Conservation (phyloP, 176 grass and related monocot species). For the Chrysopogon serrulatus region DNA sequence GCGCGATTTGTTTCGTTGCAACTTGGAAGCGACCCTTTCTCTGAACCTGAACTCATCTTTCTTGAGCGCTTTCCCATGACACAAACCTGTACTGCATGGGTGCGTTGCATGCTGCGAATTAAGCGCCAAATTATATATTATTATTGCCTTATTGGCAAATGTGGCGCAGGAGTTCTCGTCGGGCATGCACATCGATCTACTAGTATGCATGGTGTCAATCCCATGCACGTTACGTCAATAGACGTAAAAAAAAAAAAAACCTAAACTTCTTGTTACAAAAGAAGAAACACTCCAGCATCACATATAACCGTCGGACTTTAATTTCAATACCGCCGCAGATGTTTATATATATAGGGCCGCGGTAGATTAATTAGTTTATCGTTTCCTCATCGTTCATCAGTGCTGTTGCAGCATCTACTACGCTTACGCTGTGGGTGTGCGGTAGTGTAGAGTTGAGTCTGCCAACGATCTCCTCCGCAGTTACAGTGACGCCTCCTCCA, state of each 20-base stretch:
- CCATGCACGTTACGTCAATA: not conserved
- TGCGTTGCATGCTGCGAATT: no score
- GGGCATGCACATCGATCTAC: not conserved
- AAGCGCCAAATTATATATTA: no score
- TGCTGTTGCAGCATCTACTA: not conserved
- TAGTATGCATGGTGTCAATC: not conserved
- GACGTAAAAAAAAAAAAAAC: no score
- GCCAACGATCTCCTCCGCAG: slow-evolving; percentile 31
- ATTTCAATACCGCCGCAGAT: not conserved
- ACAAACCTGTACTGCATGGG: no score
- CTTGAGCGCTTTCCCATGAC: not conserved
- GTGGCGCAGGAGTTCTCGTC: slow-evolving; percentile 5
- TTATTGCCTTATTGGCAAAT: not conserved
- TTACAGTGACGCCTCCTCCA: slow-evolving; percentile 17
- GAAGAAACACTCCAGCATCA: not conserved
- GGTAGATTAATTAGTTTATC: not conserved
- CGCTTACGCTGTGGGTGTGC: not conserved
- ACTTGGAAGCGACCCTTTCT: no score
- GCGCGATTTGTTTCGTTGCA: not conserved
- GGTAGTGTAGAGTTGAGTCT: slow-evolving; percentile 14
- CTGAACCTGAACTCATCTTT: not conserved
- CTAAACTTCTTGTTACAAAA: not conserved
- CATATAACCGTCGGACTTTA: not conserved
- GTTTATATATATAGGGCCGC: not conserved
- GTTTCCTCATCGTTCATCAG: not conserved